phyloP scores from a whole-genome alignment of 169 alveolate species.

The Sarcocystis neurona region DNA sequence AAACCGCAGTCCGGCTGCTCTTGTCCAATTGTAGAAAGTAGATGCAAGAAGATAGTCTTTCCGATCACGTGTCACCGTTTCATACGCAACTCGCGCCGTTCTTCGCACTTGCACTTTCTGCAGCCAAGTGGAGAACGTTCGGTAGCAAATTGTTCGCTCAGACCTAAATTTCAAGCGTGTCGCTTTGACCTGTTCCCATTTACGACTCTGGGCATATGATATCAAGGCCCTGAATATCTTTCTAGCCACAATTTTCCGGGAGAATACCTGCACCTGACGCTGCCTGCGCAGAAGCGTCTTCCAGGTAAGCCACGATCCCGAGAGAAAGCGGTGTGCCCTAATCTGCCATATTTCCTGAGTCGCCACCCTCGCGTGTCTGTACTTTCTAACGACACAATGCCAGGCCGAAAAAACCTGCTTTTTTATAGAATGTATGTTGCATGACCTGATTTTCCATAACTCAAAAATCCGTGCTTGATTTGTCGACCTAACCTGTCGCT shows the following conservation, averaged over 20 bases:
- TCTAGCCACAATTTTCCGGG: background rate
- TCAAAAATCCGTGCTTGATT: background rate
- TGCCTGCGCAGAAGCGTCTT: background rate
- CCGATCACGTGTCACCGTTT: too few species aligned
- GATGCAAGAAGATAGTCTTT: too few species aligned
- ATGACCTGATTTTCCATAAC: background rate
- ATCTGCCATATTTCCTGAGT: background rate
- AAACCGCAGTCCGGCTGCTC: too few species aligned
- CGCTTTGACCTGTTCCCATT: too few species aligned
- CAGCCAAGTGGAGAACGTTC: too few species aligned
- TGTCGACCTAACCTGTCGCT: background rate
- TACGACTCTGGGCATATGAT: background rate
- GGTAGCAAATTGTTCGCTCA: too few species aligned
- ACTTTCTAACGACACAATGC: background rate
- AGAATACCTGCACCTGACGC: background rate
- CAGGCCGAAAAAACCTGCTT: background rate
- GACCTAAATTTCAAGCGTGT: too few species aligned
- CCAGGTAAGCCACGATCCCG: background rate
- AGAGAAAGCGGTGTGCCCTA: background rate
- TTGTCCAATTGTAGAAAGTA: too few species aligned
- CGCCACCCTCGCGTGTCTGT: background rate
- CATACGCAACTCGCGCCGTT: too few species aligned
- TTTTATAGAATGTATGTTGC: background rate
- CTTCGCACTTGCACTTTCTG: too few species aligned
- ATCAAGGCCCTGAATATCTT: slow-evolving; percentile 3